A percentile compares a stretch with the other conserved stretches of the same genome.
Conservation (phyloP, 2,329 filamentous ascomycete genomes). For the Calonectria crousiana region DNA sequence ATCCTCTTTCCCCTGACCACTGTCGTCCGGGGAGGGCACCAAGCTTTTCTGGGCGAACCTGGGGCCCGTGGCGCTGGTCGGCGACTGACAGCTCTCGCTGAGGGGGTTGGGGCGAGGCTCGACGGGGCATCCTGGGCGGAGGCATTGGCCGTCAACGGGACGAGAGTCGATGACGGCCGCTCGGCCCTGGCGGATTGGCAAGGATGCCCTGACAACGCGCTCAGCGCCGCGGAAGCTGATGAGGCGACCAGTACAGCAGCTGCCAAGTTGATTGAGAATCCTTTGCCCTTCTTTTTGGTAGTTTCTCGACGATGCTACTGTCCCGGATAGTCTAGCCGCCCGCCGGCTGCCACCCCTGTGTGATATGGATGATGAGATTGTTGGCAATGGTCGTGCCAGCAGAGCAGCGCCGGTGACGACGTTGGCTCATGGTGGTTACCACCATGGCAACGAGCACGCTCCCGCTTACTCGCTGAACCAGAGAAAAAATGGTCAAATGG, state of each 20-base stretch:
- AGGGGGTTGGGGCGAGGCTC: constrained; percentile 11
- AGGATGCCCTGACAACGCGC: constrained; percentile 12
- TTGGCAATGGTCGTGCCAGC: constrained; percentile 21
- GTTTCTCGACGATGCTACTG: neutral
- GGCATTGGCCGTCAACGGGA: neutral
- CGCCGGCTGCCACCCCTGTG: neutral
- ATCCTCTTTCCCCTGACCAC: neutral
- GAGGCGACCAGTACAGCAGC: neutral
- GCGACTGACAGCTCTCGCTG: neutral
- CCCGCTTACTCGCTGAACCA: constrained; percentile 13
- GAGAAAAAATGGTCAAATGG: constrained; percentile 3
- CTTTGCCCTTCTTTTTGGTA: neutral
- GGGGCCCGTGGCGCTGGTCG: constrained; percentile 3
- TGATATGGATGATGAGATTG: constrained; percentile 7
- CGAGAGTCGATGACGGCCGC: constrained; percentile 11
- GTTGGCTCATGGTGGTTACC: constrained; percentile 18
- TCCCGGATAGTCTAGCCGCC: neutral
- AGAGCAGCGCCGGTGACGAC: constrained; percentile 17
- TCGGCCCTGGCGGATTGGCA: constrained; percentile 1
- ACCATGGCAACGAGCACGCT: constrained; percentile 21
- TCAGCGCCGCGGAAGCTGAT: neutral
- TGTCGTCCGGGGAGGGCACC: constrained; percentile 1
- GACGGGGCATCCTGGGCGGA: constrained; percentile 18
- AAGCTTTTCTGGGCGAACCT: constrained; percentile 5
- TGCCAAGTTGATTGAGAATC: neutral